Conservation (phyloP, 2,329 filamentous ascomycete genomes). For the Gremmenia infestans region DNA sequence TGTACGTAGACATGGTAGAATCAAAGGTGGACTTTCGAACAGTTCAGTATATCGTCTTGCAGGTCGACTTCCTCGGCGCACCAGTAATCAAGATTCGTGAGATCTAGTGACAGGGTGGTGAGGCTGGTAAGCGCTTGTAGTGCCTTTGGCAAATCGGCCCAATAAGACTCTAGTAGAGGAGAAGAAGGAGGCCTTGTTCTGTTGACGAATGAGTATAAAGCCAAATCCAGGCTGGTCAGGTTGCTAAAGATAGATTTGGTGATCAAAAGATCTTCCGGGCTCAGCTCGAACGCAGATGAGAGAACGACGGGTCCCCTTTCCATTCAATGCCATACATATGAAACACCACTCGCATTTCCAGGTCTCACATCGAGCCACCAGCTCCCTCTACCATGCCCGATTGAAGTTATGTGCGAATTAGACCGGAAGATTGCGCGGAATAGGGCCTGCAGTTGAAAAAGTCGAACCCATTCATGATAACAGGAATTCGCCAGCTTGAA, state of each 20-base stretch:
- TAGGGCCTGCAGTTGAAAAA: not conserved
- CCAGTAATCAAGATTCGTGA: not conserved
- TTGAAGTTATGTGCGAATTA: not conserved
- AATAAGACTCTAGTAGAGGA: not conserved
- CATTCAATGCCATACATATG: not conserved
- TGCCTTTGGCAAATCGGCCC: slow-evolving; percentile 4
- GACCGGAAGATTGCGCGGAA: not conserved
- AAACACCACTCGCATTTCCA: not conserved
- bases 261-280: not conserved
- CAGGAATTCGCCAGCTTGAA: not conserved
- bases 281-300: not conserved
- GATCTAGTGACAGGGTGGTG: slow-evolving; percentile 1
- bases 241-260: slow-evolving; percentile 2
- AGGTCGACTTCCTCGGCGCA: not conserved
- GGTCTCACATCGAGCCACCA: not conserved
- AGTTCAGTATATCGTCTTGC: slow-evolving; percentile 4
- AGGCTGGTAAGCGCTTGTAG: not conserved
- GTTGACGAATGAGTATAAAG: not conserved
- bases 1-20: not conserved
- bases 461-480: not conserved
- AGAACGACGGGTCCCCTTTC: slow-evolving; percentile 1
- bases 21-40: not conserved
- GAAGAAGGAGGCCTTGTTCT: not conserved
- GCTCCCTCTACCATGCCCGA: not conserved
- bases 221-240: slow-evolving; percentile 3